Conservation (phyloP, 202 grass and related monocot species). For the Musa balbisiana region DNA sequence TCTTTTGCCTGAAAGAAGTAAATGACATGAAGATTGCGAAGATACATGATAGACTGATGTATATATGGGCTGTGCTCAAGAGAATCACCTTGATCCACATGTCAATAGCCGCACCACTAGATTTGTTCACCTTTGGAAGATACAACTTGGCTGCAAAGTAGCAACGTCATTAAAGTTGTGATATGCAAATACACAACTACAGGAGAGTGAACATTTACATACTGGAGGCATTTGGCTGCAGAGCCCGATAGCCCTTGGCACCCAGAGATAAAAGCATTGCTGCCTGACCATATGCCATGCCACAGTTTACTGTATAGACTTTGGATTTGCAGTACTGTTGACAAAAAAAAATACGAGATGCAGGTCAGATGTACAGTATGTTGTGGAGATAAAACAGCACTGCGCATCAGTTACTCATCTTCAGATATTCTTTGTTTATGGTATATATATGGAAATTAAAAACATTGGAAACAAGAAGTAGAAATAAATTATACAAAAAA, state of each 20-base stretch:
- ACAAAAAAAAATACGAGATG: conserved; percentile 10
- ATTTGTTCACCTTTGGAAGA: conserved; percentile 74
- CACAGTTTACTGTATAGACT: conserved; percentile 83
- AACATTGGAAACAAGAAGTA: neutral
- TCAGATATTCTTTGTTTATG: neutral
- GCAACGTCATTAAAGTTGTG: conserved; percentile 3
- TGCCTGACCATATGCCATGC: conserved; percentile 82
- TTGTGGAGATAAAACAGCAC: neutral
- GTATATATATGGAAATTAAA: neutral
- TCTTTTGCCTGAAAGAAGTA: conserved; percentile 59
- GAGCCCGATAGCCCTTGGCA: conserved; percentile 58
- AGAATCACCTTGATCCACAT: conserved; percentile 80
- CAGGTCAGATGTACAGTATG: neutral
- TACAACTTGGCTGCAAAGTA: conserved; percentile 69
- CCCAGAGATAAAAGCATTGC: conserved; percentile 85
- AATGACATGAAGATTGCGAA: conserved; percentile 5
- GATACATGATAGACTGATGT: neutral
- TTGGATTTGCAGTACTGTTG: conserved; percentile 62
- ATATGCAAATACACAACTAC: neutral
- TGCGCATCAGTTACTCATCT: neutral
- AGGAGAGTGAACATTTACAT: conserved; percentile 23
- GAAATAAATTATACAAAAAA: neutral
- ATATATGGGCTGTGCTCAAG: neutral
- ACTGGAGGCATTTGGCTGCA: conserved; percentile 75
- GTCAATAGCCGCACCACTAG: conserved; percentile 73